Conservation (phyloP, 768 basidiomycete species). For the Lactarius indigo region DNA sequence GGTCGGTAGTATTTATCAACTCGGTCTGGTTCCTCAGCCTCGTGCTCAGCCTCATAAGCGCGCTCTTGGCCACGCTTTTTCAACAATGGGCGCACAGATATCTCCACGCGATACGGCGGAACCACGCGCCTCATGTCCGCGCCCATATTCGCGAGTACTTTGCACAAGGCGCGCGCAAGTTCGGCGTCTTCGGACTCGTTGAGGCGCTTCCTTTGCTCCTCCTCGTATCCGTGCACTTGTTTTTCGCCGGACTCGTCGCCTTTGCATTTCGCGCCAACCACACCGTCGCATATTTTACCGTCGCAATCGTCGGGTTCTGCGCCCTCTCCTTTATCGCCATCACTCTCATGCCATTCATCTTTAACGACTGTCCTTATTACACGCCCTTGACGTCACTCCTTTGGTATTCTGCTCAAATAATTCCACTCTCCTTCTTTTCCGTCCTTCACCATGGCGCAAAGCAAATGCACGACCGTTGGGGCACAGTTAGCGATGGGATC, state of each 20-base stretch:
- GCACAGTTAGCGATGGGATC: too few species aligned
- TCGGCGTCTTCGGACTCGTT: background rate
- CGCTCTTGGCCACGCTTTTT: slow-evolving; percentile 1
- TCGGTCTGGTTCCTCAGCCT: too few species aligned
- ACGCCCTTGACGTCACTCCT: background rate
- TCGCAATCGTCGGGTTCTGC: background rate
- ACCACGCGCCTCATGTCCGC: background rate
- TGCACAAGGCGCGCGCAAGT: background rate
- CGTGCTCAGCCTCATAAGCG: too few species aligned
- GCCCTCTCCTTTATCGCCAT: background rate
- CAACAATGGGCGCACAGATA: slow-evolving; percentile 17
- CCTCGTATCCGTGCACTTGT: slow-evolving; percentile 1
- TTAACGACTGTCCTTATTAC: slow-evolving; percentile 13
- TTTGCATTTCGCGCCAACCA: slow-evolving; percentile 8
- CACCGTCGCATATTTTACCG: background rate
- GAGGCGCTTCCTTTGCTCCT: background rate
- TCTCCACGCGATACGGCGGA: background rate
- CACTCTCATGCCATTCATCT: slow-evolving; percentile 10
- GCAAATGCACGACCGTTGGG: too few species aligned
- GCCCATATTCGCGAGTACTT: background rate
- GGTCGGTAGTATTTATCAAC: background rate
- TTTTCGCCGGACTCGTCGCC: slow-evolving; percentile 10
- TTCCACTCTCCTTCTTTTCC: background rate
- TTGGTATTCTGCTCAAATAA: background rate
- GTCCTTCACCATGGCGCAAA: too few species aligned